phyloP scores from a whole-genome alignment of 345 rosid genomes.

The Citrus medica region DNA sequence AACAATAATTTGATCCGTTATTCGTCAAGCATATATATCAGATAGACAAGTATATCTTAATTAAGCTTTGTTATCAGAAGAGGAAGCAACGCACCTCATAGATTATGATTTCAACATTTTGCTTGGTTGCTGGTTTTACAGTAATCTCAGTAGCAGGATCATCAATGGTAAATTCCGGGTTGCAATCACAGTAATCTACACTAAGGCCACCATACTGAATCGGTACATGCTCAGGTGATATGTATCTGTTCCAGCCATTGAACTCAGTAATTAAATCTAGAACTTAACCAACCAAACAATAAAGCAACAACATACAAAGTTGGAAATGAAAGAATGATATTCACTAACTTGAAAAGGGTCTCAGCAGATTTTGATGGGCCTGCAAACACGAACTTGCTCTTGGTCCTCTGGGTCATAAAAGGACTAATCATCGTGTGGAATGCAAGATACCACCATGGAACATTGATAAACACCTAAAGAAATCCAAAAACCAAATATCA shows the following conservation, averaged over 20 bases:
- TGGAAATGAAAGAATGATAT: neutral
- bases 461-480: slow-evolving; percentile 78
- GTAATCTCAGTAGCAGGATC: slow-evolving; percentile 69
- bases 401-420: slow-evolving; percentile 87
- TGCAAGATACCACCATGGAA: slow-evolving; percentile 98
- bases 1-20: neutral
- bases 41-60: neutral
- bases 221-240: slow-evolving; percentile 83
- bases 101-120: slow-evolving; percentile 78
- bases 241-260: slow-evolving; percentile 41
- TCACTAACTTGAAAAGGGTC: slow-evolving; percentile 77
- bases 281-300: neutral
- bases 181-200: slow-evolving; percentile 75
- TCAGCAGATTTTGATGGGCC: slow-evolving; percentile 78
- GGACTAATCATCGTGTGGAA: slow-evolving; percentile 75
- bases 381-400: slow-evolving; percentile 87
- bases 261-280: neutral
- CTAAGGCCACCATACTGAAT: slow-evolving; percentile 89
- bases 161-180: slow-evolving; percentile 63
- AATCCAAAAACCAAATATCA: slow-evolving; percentile 5
- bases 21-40: neutral
- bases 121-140: slow-evolving; percentile 78
- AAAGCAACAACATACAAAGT: neutral
- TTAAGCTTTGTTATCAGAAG: neutral
- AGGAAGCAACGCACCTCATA: slow-evolving; percentile 53